Evolutionary conservation across 1,284 basidiomycete genomes (phyloP), one percentile per base, ranked within the genome.

Genomic region (Entoloma clypeatum): DNA sequence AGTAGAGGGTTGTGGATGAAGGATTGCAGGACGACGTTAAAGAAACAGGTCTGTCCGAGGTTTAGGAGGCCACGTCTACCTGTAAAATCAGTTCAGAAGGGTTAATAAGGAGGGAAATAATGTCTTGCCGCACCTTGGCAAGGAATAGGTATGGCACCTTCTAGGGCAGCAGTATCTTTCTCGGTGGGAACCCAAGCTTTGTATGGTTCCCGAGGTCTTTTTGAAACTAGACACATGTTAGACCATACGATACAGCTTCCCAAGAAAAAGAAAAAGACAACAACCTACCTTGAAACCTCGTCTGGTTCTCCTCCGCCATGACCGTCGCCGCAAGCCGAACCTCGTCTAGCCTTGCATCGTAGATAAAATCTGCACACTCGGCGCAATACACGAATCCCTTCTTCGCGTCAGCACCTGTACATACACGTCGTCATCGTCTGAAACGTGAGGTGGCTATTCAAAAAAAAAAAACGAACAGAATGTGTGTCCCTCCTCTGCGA

Each of bases 21-120:
- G n/a, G 81, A 80, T 63, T 99, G 95, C 5, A 99, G 74, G 33
- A 98, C 81, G 37, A 89, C 91, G 48, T 92, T 95, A 58, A 99
- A 73, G 66, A 93, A 98, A 58, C 94, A 99, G 0, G 94, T 98
- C 54, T 95, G 90, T 4, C 92, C 91, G 5, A 97, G 81, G 59
- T 97, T 97, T 32, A 96, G 71, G 3, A 97, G 71, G 0, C 94
- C 94, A 42, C 92, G 77, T 7, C 90, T 81, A 41, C 82, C 90
- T 89, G 50, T 3, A 25, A 39, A 18, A 45, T 26, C 17, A 39
- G 34, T 24, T 39, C 19, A 36, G 30, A 35, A 16, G 53, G 19
- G 41, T 47, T 36, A 45, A 45, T 36, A 17, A n/a, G 19, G 8
- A 31, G 11, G 1, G 4, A 35, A 18, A 26, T 23, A n/a, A 24